Evolutionary conservation across 2,329 filamentous ascomycete genomes (phyloP).

Genomic region (Scorias spongiosa): DNA sequence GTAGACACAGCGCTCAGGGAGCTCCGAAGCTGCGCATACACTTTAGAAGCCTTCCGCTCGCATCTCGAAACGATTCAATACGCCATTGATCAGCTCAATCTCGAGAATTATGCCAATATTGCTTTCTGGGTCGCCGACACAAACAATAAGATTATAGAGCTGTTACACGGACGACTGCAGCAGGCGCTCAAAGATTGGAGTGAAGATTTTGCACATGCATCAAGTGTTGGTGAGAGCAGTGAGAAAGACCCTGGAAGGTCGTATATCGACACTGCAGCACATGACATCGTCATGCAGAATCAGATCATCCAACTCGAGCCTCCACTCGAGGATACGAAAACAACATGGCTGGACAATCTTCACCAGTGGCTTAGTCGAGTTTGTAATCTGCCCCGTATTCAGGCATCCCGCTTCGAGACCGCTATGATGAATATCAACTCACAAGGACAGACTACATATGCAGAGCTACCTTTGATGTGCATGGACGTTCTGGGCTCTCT

Average conservation of each 20-base stretch:
- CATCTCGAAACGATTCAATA: constrained; percentile 77
- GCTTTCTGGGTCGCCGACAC: constrained; percentile 76
- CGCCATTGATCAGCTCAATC: constrained; percentile 86
- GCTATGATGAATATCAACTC: constrained; percentile 44
- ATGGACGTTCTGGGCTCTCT: constrained; percentile 64
- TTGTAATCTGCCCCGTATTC: constrained; percentile 85
- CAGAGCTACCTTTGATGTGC: constrained; percentile 70
- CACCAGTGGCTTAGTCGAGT: constrained; percentile 88
- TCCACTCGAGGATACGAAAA: constrained; percentile 77
- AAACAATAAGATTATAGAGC: constrained; percentile 70
- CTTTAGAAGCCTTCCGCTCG: constrained; percentile 60
- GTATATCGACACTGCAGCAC: constrained; percentile 56
- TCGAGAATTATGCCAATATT: constrained; percentile 92
- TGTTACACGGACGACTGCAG: constrained; percentile 67
- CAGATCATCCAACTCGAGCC: constrained; percentile 95
- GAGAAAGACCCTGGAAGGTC: constrained; percentile 35
- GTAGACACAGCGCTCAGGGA: constrained; percentile 71
- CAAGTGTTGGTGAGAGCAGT: constrained; percentile 9
- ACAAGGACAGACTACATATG: constrained; percentile 55
- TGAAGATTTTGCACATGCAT: constrained; percentile 50
- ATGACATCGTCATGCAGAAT: constrained; percentile 95
- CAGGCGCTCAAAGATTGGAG: constrained; percentile 81
- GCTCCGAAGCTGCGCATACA: constrained; percentile 71
- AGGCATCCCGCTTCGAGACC: constrained; percentile 90
- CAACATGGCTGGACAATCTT: constrained; percentile 84